A percentile compares a stretch with the other conserved stretches of the same genome.
phyloP scores from a whole-genome alignment of 2,329 filamentous ascomycete genomes.

The Aspergillus sojae region DNA sequence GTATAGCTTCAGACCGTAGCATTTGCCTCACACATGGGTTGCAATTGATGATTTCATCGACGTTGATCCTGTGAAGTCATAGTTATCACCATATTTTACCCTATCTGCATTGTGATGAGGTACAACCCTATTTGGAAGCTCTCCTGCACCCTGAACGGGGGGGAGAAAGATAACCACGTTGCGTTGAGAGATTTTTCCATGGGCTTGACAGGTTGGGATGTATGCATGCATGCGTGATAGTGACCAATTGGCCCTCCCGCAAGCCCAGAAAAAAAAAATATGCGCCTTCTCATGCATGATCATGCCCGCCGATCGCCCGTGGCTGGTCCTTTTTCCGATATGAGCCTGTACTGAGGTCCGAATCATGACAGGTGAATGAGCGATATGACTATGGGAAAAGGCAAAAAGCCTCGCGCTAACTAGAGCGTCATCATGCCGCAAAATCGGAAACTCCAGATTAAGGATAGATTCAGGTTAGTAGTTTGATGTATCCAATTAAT shows the following conservation, averaged over 20 bases:
- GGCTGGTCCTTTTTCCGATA: background rate
- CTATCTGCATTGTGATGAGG: too few relatives aligned
- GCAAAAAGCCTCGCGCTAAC: background rate
- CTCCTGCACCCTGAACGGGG: background rate
- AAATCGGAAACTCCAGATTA: background rate
- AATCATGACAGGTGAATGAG: slow-evolving; percentile 1
- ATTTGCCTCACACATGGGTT: background rate
- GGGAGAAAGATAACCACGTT: background rate
- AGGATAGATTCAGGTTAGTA: background rate
- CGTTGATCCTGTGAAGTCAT: slow-evolving; percentile 3
- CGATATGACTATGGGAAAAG: background rate
- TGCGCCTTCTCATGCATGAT: background rate
- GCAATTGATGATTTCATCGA: slow-evolving; percentile 4
- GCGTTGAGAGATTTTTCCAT: slow-evolving; percentile 16
- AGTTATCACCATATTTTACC: background rate
- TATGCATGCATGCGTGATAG: slow-evolving; percentile 16
- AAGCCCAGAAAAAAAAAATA: background rate
- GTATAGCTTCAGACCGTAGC: background rate
- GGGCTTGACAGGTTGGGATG: slow-evolving; percentile 13
- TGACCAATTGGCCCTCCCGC: background rate
- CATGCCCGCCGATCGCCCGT: slow-evolving; percentile 1
- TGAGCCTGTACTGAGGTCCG: background rate
- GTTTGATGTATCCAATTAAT: background rate
- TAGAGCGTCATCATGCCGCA: background rate
- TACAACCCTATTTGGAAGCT: too few relatives aligned